These are phyloP conservation scores for Limonium bicolor DNA, from an alignment of 148 eudicot species.

Conservation along the genomic window DNA sequence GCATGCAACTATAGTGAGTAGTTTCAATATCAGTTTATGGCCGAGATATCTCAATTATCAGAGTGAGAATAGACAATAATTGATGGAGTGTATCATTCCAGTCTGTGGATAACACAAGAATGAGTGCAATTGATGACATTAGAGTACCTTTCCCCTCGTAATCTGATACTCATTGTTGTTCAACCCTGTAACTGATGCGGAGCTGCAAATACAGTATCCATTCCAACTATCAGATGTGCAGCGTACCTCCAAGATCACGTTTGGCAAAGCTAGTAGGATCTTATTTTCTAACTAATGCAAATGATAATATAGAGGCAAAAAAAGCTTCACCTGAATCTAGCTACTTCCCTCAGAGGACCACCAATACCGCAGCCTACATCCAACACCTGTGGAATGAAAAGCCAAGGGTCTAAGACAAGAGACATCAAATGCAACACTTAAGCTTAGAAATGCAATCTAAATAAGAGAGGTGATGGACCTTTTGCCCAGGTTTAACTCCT, in stretches of 20 bases:
- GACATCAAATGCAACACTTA: not conserved
- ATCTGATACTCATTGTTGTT: conserved; percentile 91
- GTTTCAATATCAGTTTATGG: too few relatives aligned
- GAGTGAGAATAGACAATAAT: not conserved
- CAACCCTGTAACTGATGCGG: conserved; percentile 76
- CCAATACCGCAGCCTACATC: conserved; percentile 98
- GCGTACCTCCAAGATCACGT: too few relatives aligned
- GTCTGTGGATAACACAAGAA: too few relatives aligned
- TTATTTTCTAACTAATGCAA: too few relatives aligned
- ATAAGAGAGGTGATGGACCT: conserved; percentile 23
- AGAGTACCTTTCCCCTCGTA: conserved; percentile 70
- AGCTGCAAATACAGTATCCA: conserved; percentile 29
- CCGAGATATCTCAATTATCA: too few relatives aligned
- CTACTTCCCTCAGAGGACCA: conserved; percentile 81
- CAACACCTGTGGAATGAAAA: conserved; percentile 37
- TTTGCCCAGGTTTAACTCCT: conserved; percentile 64
- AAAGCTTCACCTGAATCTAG: conserved; percentile 53
- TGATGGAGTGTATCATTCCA: not conserved
- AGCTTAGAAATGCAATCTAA: not conserved
- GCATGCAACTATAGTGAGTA: too few relatives aligned
- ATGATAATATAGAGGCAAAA: too few relatives aligned
- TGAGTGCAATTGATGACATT: too few relatives aligned
- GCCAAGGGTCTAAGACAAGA: not conserved
- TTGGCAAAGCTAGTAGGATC: too few relatives aligned
- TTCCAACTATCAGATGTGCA: not conserved